Evolutionary conservation across 192 early-diverging fungal species (phyloP).

Genomic region (Oehlia diaphana): DNA sequence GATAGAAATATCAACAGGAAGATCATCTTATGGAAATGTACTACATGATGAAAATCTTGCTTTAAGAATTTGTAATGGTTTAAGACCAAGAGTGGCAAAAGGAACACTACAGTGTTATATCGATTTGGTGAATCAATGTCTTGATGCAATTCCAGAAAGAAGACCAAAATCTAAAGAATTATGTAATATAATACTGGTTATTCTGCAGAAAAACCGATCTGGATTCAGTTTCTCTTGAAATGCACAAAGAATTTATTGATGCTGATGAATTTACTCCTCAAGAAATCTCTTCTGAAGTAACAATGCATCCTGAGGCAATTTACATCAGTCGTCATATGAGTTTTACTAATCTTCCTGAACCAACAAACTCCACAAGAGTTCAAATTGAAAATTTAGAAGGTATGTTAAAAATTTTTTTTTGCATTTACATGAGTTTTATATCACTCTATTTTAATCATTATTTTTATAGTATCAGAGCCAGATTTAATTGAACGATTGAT

Average conservation of each 20-base stretch:
- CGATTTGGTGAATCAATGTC: neutral
- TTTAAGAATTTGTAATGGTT: constrained; percentile 2
- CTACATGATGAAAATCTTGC: neutral
- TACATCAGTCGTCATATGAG: no score
- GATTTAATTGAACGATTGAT: no score
- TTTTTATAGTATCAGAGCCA: no score
- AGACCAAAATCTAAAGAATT: neutral
- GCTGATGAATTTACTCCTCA: neutral
- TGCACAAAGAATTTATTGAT: neutral
- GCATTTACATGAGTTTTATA: no score
- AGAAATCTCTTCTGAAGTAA: no score
- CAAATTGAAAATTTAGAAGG: no score
- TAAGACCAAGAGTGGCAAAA: neutral
- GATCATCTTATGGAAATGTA: constrained; percentile 29
- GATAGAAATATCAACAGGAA: constrained; percentile 40
- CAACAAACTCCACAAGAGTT: no score
- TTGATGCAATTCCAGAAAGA: neutral
- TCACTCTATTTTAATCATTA: no score
- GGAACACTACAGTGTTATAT: constrained; percentile 6
- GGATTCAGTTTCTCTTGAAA: neutral
- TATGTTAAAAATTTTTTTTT: no score
- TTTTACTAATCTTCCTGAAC: no score
- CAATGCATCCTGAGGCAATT: no score
- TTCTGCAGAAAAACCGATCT: no score
- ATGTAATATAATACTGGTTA: neutral